Conservation (phyloP, 352 stramenopile genomes). For the Phytophthora aleatoria region DNA sequence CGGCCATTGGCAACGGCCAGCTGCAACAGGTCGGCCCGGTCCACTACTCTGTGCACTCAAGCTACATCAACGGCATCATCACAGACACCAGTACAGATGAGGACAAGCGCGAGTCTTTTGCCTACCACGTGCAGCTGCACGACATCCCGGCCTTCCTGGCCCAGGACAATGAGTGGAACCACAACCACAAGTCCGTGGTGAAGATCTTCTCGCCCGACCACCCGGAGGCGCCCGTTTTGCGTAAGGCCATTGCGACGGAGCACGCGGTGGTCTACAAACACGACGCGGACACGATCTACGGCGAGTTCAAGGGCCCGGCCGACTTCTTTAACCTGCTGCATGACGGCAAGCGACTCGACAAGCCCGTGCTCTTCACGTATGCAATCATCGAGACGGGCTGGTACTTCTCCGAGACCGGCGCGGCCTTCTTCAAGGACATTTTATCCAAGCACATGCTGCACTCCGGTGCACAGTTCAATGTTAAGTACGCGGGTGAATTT, state of each 20-base stretch:
- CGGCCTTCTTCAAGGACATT: conserved; percentile 46
- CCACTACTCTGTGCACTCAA: conserved; percentile 39
- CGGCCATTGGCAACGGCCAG: neutral
- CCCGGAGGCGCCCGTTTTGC: conserved; percentile 29
- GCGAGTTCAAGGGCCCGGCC: conserved; percentile 3
- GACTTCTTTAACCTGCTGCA: conserved; percentile 42
- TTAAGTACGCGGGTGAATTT: conserved; percentile 43
- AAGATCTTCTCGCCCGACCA: conserved; percentile 38
- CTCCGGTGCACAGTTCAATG: conserved; percentile 27
- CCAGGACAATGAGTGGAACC: conserved; percentile 38
- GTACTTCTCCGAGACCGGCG: conserved; percentile 46
- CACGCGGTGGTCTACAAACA: conserved; percentile 42
- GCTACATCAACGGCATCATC: conserved; percentile 29
- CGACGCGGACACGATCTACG: conserved; percentile 22
- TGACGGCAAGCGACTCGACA: conserved; percentile 28
- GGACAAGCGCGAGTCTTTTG: conserved; percentile 23
- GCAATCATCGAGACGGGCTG: conserved; percentile 36
- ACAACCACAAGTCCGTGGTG: conserved; percentile 30
- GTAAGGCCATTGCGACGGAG: conserved; percentile 25
- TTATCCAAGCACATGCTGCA: conserved; percentile 49
- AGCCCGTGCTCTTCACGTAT: conserved; percentile 46
- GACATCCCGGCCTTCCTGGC: conserved; percentile 28
- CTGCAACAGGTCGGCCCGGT: conserved; percentile 36
- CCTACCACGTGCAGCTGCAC: conserved; percentile 39
- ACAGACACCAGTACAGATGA: conserved; percentile 32